Percentiles rank a stretch among this genome's conserved stretches.
These are phyloP conservation scores for Akanthomyces lecanii DNA, from an alignment of 2,329 filamentous ascomycete species.

Conservation along the genomic window DNA sequence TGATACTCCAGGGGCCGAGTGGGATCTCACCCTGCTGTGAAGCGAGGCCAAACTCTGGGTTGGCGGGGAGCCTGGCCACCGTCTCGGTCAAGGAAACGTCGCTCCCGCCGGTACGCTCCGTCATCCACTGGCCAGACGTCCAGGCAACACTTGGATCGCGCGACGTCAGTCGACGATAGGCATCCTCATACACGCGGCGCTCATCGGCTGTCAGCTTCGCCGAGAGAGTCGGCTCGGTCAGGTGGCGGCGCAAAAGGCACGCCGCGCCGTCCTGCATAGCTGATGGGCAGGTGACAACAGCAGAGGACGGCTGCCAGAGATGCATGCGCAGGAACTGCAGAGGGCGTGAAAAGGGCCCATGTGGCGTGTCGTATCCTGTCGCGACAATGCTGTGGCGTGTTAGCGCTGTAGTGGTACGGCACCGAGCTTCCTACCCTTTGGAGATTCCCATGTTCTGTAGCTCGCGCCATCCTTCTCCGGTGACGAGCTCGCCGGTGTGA, in stretches of 20 bases:
- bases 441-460: conserved; percentile 56
- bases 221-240: conserved; percentile 29
- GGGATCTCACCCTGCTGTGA: conserved; percentile 21
- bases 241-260: conserved; percentile 43
- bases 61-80: conserved; percentile 37
- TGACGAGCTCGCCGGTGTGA: conserved; percentile 55
- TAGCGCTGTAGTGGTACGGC: background rate
- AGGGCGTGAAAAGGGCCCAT: conserved; percentile 49
- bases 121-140: conserved; percentile 79
- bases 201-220: conserved; percentile 27
- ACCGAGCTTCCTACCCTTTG: conserved; percentile 40
- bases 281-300: conserved; percentile 60
- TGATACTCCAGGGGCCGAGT: conserved; percentile 53
- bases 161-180: conserved; percentile 50
- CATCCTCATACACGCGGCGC: conserved; percentile 46
- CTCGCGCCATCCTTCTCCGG: conserved; percentile 61
- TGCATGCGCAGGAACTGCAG: conserved; percentile 57
- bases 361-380: conserved; percentile 53
- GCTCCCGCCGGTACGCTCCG: conserved; percentile 63
- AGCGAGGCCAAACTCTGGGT: conserved; percentile 7
- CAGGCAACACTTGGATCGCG: conserved; percentile 49
- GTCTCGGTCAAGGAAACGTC: conserved; percentile 68
- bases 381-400: conserved; percentile 45
- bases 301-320: conserved; percentile 56
- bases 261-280: conserved; percentile 64